phyloP scores from a whole-genome alignment of 2,329 filamentous ascomycete species.

The Biscogniauxia mediterranea region DNA sequence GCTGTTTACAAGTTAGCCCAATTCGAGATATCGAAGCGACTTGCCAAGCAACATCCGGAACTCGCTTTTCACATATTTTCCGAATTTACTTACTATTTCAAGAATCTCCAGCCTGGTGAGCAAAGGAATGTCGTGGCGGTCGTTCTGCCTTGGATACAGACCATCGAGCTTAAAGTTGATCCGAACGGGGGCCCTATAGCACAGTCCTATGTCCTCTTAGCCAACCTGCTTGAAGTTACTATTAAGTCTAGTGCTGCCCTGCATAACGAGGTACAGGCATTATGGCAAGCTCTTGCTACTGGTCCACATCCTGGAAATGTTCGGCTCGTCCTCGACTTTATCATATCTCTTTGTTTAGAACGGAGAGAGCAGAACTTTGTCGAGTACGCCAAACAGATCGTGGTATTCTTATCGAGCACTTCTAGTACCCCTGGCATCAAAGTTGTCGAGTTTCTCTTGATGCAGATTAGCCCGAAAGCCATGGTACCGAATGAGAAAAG shows the following conservation, averaged over 20 bases:
- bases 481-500: conserved; percentile 92
- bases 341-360: conserved; percentile 90
- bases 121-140: conserved; percentile 94
- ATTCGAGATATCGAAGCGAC: conserved; percentile 89
- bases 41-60: conserved; percentile 85
- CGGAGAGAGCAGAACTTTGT: conserved; percentile 97
- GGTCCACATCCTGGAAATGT: conserved; percentile 93
- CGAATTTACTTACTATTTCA: conserved; percentile 92
- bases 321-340: conserved; percentile 90
- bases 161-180: conserved; percentile 87
- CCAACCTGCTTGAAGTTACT: conserved; percentile 94
- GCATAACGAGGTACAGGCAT: conserved; percentile 93
- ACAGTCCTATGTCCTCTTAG: conserved; percentile 89
- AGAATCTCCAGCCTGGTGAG: conserved; percentile 74
- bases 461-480: conserved; percentile 90
- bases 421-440: conserved; percentile 73
- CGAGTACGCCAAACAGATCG: conserved; percentile 95
- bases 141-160: conserved; percentile 94
- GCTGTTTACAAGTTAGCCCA: conserved; percentile 97
- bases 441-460: conserved; percentile 87
- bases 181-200: conserved; percentile 88
- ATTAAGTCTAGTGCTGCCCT: conserved; percentile 84
- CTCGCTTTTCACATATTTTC: conserved; percentile 93
- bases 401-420: conserved; percentile 89
- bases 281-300: conserved; percentile 95